Conservation (phyloP, 2,329 filamentous ascomycete species). For the Penicillium sp. region DNA sequence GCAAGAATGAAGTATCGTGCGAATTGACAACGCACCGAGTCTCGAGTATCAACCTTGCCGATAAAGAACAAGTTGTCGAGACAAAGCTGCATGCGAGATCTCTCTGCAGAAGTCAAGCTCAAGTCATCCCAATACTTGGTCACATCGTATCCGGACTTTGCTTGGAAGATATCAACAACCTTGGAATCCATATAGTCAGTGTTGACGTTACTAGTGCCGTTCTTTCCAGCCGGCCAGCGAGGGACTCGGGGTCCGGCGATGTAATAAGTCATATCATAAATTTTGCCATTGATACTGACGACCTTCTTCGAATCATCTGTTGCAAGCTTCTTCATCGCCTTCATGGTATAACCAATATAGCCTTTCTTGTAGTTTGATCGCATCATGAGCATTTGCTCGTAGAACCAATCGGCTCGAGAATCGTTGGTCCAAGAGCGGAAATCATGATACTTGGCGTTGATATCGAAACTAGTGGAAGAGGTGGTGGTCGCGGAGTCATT, state of each 20-base stretch:
- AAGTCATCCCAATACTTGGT: slow-evolving; percentile 80
- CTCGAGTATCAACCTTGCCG: slow-evolving; percentile 86
- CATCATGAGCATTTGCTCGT: slow-evolving; percentile 79
- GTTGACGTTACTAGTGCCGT: slow-evolving; percentile 52
- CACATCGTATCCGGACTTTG: slow-evolving; percentile 74
- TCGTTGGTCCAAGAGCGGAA: slow-evolving; percentile 85
- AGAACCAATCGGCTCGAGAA: slow-evolving; percentile 86
- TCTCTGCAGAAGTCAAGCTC: slow-evolving; percentile 56
- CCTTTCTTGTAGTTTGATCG: slow-evolving; percentile 82
- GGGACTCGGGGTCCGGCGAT: slow-evolving; percentile 71
- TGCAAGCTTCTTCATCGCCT: slow-evolving; percentile 73
- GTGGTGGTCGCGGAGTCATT: slow-evolving; percentile 72
- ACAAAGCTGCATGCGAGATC: slow-evolving; percentile 73
- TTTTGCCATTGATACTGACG: slow-evolving; percentile 72
- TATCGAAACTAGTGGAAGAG: slow-evolving; percentile 66
- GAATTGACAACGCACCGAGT: slow-evolving; percentile 81
- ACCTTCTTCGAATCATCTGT: slow-evolving; percentile 63
- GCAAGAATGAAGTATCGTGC: slow-evolving; percentile 86
- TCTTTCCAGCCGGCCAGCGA: slow-evolving; percentile 56
- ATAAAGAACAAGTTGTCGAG: slow-evolving; percentile 95
- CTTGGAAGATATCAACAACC: slow-evolving; percentile 75
- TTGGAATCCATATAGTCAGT: slow-evolving; percentile 78
- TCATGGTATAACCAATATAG: slow-evolving; percentile 75
- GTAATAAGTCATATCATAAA: slow-evolving; percentile 92
- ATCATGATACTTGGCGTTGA: slow-evolving; percentile 83